Conservation (phyloP, 73 alveolate genomes). For the Paramecium pentaurelia region DNA sequence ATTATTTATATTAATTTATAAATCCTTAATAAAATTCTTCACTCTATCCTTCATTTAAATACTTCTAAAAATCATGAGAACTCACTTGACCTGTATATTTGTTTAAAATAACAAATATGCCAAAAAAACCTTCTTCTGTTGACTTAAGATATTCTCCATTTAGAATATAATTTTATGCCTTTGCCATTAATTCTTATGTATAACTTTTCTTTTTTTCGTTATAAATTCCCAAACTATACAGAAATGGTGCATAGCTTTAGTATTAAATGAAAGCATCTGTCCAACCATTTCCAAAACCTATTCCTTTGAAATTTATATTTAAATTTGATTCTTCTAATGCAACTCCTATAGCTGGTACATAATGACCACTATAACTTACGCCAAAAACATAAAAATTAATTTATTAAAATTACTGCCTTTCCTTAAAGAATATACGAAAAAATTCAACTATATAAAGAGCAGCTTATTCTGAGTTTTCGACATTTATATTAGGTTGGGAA, state of each 20-base stretch:
- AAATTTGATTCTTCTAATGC: not conserved
- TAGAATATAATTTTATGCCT: not conserved
- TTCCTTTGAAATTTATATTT: not conserved
- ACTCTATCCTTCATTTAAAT: not conserved
- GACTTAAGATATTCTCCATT: not conserved
- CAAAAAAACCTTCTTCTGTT: not conserved
- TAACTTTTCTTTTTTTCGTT: not conserved
- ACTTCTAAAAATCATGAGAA: not conserved
- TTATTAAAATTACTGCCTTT: not conserved
- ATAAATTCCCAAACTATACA: not conserved
- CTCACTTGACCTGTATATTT: not conserved
- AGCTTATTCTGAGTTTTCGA: not conserved
- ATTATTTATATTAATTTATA: not conserved
- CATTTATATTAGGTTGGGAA: not conserved
- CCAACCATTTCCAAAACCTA: constrained; percentile 37
- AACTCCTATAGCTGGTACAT: constrained; percentile 34
- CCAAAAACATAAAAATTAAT: constrained; percentile 43
- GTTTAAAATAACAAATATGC: not conserved
- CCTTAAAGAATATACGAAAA: not conserved
- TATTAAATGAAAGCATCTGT: not conserved
- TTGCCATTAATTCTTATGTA: not conserved
- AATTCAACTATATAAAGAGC: not conserved
- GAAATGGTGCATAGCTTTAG: not conserved
- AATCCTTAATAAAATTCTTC: not conserved
- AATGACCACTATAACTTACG: constrained; percentile 40